A percentile compares a stretch with the other conserved stretches of the same genome.
Conservation (phyloP, 1,284 basidiomycete species). For the Vanrija sp. region DNA sequence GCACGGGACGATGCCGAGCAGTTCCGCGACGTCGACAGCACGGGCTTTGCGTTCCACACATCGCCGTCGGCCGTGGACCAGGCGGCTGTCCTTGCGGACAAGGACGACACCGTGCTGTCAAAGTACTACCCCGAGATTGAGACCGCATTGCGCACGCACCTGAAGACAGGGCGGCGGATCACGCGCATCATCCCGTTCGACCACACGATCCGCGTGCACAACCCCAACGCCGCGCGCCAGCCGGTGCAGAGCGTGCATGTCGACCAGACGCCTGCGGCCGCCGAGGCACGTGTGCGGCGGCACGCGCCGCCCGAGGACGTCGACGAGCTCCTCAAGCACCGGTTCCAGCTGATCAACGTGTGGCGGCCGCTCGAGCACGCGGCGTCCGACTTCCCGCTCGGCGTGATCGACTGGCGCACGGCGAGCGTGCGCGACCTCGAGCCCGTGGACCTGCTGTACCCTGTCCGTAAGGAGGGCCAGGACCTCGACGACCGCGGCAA, state of each 20-base stretch:
- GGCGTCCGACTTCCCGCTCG: constrained; percentile 12
- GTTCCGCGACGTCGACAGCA: constrained; percentile 15
- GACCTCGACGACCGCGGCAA: constrained; percentile 16
- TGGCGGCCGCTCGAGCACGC: constrained; percentile 17
- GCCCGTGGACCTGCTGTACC: constrained; percentile 15
- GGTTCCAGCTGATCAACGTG: constrained; percentile 22
- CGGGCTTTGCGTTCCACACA: constrained; percentile 18
- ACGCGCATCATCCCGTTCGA: constrained; percentile 13
- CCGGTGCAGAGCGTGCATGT: constrained; percentile 17
- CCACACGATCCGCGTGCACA: constrained; percentile 18
- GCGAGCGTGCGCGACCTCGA: constrained; percentile 7
- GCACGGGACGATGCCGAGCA: constrained; percentile 12
- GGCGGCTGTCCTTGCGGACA: constrained; percentile 8
- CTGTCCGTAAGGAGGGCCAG: constrained; percentile 7
- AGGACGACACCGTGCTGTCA: constrained; percentile 1
- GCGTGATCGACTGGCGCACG: constrained; percentile 17
- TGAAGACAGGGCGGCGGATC: constrained; percentile 8
- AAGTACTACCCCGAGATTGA: constrained; percentile 17
- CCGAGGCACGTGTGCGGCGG: constrained; percentile 9
- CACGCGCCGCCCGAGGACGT: constrained; percentile 12
- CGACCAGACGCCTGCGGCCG: constrained; percentile 19
- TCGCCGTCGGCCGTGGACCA: constrained; percentile 7
- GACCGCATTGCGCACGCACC: constrained; percentile 10
- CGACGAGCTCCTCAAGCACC: constrained; percentile 14
- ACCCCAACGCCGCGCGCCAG: constrained; percentile 12